Evolutionary conservation across 2,329 filamentous ascomycete species (phyloP).

Genomic region (Botrytis cinerea): DNA sequence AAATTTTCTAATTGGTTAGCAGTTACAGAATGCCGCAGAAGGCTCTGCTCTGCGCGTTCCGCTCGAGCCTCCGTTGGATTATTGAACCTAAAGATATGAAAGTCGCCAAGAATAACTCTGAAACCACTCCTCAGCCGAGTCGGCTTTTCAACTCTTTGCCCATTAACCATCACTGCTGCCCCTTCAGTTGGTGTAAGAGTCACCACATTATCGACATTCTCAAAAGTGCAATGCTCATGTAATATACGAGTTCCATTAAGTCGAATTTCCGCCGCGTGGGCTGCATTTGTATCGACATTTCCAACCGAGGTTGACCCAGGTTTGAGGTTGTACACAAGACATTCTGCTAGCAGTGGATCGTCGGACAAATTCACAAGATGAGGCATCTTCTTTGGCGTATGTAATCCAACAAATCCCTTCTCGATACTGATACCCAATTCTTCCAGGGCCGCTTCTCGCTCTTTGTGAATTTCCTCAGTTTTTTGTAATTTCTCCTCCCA

Average conservation of each 20-base stretch:
- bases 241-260: slow-evolving; percentile 93
- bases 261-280: slow-evolving; percentile 79
- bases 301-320: slow-evolving; percentile 92
- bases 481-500: slow-evolving; percentile 97
- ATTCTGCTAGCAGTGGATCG: slow-evolving; percentile 90
- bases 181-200: slow-evolving; percentile 85
- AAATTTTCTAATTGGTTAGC: slow-evolving; percentile 60
- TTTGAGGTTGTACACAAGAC: slow-evolving; percentile 96
- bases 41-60: slow-evolving; percentile 83
- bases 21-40: slow-evolving; percentile 79
- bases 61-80: slow-evolving; percentile 94
- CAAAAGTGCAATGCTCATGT: slow-evolving; percentile 89
- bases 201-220: slow-evolving; percentile 91
- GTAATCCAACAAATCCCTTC: slow-evolving; percentile 93
- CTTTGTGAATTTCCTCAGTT: slow-evolving; percentile 96
- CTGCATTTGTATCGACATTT: slow-evolving; percentile 82
- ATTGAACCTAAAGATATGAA: slow-evolving; percentile 98
- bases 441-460: slow-evolving; percentile 90
- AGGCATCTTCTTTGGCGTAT: slow-evolving; percentile 98
- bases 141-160: slow-evolving; percentile 82
- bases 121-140: slow-evolving; percentile 88
- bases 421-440: slow-evolving; percentile 98
- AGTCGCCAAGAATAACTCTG: slow-evolving; percentile 93
- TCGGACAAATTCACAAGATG: slow-evolving; percentile 98
- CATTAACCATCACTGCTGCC: slow-evolving; percentile 98